Evolutionary conservation across 768 basidiomycete species (phyloP), one percentile per base, ranked within the genome.

Genomic region (Trametes cinnabarina): DNA sequence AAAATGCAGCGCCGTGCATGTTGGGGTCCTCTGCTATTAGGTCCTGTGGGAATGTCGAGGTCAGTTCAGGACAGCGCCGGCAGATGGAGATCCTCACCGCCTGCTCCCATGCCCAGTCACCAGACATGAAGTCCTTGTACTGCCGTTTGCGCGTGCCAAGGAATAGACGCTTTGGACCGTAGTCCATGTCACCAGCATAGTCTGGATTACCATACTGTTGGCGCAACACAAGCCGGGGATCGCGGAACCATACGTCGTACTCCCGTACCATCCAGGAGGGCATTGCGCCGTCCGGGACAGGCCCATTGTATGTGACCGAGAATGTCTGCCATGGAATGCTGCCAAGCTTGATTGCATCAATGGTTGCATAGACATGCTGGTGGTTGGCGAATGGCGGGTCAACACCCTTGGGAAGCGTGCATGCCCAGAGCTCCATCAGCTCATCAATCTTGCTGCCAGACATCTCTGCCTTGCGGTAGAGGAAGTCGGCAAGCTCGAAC

Each of bases 171-270:
- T 62, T 51, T 3, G 68, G 66, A 4, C 49, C 10, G 57, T 50
- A 68, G 51, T 71, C 64, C 14, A 71, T 47, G 34, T 66, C 55
- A 7, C 15, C 39, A 40, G 5, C 17, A 15, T 68, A 70, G 40
- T 71, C 66, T 0, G 60, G 64, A 32, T 69, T 69, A 5, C 51
- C 56, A 0, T 70, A 41, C 47, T 67, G 64, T 4, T 59, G 49
- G 26, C 67, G 57, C 12, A 71, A 46, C 3, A 71, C 58, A 0
- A 12, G 35, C 1, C 56, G 60, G 2, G 68, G 70, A 34, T 63
- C 61, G 20, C 65, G 53, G 40, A 63, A 73, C 65, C 67, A 67
- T 7, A 72, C 66, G 19, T 65, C 51, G 32, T 61, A 70, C 3
- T 58, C 48, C 17, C 66, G n/a, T 3, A 37, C 41, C 64, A 66